Conservation (phyloP, 345 rosid genomes). For the Conringia planisiliqua region DNA sequence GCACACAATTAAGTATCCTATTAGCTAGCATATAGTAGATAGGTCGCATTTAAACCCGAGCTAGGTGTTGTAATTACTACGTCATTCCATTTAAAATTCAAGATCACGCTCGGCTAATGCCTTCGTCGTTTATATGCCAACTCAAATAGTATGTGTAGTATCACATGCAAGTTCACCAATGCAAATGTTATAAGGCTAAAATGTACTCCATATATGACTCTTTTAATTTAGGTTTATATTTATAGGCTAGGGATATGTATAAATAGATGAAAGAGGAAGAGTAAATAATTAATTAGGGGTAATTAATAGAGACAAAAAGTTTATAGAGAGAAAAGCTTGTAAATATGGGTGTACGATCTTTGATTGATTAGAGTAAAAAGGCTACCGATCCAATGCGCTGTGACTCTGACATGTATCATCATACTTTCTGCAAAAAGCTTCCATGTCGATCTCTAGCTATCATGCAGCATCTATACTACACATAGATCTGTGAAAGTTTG, state of each 20-base stretch:
- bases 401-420: conserved; percentile 22
- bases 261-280: background rate
- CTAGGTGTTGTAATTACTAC: background rate
- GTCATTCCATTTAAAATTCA: background rate
- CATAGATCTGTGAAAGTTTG: background rate
- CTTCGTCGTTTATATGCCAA: background rate
- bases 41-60: background rate
- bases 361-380: conserved; percentile 25
- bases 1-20: background rate
- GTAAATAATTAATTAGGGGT: background rate
- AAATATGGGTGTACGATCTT: conserved; percentile 16
- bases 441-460: conserved; percentile 18
- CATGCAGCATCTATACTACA: background rate
- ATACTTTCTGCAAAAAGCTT: conserved; percentile 38
- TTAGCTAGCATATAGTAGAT: background rate
- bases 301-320: background rate
- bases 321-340: background rate
- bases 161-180: conserved; percentile 8
- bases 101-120: background rate
- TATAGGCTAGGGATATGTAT: background rate
- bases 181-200: background rate
- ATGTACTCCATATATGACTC: too few relatives aligned
- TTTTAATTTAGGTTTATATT: too few relatives aligned
- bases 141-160: background rate
- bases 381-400: conserved; percentile 39